A percentile compares a stretch with the other conserved stretches of the same genome.
phyloP scores from a whole-genome alignment of 2,329 filamentous ascomycete genomes.

The Aspergillus piperis region DNA sequence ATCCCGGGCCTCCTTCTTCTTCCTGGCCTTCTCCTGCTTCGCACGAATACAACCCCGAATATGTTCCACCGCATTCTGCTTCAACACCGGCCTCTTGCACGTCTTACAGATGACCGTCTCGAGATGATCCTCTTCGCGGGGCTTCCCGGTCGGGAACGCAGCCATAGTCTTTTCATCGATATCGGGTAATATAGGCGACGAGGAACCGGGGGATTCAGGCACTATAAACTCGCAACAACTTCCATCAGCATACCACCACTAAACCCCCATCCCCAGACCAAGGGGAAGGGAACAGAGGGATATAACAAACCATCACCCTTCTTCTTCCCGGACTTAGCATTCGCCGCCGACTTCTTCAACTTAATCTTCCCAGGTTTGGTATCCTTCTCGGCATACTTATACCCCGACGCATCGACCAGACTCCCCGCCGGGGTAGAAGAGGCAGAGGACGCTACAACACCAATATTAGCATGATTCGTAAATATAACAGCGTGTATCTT shows the following conservation, averaged over 20 bases:
- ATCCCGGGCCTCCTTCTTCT: constrained; percentile 74
- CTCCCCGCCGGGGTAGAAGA: constrained; percentile 33
- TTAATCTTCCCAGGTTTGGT: constrained; percentile 48
- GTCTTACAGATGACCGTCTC: constrained; percentile 88
- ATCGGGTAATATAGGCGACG: constrained; percentile 50
- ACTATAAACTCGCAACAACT: no score
- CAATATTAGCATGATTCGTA: no score
- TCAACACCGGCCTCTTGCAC: constrained; percentile 85
- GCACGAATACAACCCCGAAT: constrained; percentile 80
- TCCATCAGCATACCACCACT: no score
- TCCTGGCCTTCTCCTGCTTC: constrained; percentile 78
- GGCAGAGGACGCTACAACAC: constrained; percentile 27
- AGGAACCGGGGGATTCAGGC: constrained; percentile 29
- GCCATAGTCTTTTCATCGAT: constrained; percentile 76
- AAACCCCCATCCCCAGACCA: background rate
- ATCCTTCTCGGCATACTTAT: constrained; percentile 48
- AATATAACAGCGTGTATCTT: no score
- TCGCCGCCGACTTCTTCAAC: constrained; percentile 38
- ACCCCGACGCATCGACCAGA: constrained; percentile 49
- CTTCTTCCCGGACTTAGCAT: constrained; percentile 28
- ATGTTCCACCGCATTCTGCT: constrained; percentile 73
- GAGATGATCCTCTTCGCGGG: constrained; percentile 76
- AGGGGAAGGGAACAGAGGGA: background rate
- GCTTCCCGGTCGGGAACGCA: constrained; percentile 78
- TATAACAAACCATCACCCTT: constrained; percentile 33